Conservation (phyloP, 108 stramenopile genomes). For the Skeletonema grethae region DNA sequence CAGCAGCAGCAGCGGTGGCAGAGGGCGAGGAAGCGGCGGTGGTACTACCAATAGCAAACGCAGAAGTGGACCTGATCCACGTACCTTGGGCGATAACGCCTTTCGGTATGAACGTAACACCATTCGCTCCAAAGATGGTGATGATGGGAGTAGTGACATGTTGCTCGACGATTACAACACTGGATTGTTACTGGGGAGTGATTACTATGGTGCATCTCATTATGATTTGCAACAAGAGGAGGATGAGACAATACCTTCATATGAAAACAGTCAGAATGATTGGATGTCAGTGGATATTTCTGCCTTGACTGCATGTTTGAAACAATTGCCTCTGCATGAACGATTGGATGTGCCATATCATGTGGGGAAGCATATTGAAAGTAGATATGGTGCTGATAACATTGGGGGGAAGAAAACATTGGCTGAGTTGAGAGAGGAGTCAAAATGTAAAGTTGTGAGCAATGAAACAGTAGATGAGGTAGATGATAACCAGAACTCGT, state of each 20-base stretch:
- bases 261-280: slow-evolving; percentile 7
- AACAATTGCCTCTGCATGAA: slow-evolving; percentile 25
- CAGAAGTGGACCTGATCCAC: slow-evolving; percentile 1
- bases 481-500: not conserved
- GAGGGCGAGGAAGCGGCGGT: not conserved
- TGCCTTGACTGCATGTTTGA: slow-evolving; percentile 16
- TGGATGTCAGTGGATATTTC: slow-evolving; percentile 18
- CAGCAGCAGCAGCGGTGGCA: not conserved
- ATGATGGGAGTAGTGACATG: slow-evolving; percentile 3
- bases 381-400: not conserved
- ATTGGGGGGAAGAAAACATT: slow-evolving; percentile 24
- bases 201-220: slow-evolving; percentile 11
- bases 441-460: slow-evolving; percentile 4
- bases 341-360: slow-evolving; percentile 24
- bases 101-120: slow-evolving; percentile 1
- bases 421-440: slow-evolving; percentile 35
- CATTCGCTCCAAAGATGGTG: not conserved
- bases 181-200: slow-evolving; percentile 5
- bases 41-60: not conserved
- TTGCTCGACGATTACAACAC: slow-evolving; percentile 1
- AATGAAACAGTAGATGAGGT: not conserved
- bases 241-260: not conserved
- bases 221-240: not conserved
- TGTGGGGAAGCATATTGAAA: slow-evolving; percentile 10
- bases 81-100: slow-evolving; percentile 15